Evolutionary conservation across 352 stramenopile species (phyloP), one percentile per base, ranked within the genome.

Genomic region (Globisporangium lucens): DNA sequence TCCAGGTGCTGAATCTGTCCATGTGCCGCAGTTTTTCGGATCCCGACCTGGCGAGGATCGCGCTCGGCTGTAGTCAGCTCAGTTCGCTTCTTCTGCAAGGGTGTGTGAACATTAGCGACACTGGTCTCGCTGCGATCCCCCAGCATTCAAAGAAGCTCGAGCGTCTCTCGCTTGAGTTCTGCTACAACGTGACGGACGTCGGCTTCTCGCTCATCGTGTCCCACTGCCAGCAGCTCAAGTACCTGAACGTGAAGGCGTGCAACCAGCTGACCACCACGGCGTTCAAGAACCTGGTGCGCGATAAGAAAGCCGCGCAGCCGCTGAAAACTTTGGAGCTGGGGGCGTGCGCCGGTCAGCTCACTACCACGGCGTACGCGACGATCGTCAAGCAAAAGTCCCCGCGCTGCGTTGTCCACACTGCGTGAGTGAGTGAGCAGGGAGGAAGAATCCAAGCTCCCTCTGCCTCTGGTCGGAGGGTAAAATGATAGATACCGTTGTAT

Each of bases 241-340:
- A 88, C 38, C 64, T 98, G 27, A 95, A 96, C 70, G 64, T 98
- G 49, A 94, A 93, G n/a, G 90, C 91, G 6, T 92, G 87, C 66
- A 92, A 93, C 66, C 78, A 91, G 60, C 79, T 97, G 33, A 94
- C 88, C 7, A 59, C 80, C 36, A 57, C 67, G 0, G 75, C 82
- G 15, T 93, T 98, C 55, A 65, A 69, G 9, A 63, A 73, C 30
- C 72, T 97, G 36, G 66, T 70, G 29, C 61, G 65, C 8, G 69
- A 72, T n/a, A 83, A 82, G 52, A 30, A 62, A 3, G 33, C 46
- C 15, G 43, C 30, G 9, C 43, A 66, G 2, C 69, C 72, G 13
- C 72, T 90, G 13, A 68, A 81, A 49, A 79, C 71, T 38, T 75
- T 92, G 29, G 80, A 92, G 52, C 89, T 94, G 33, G 87, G 87